phyloP scores from a whole-genome alignment of 1,139 yeast species.

The Blastobotrys illinoisensis region DNA sequence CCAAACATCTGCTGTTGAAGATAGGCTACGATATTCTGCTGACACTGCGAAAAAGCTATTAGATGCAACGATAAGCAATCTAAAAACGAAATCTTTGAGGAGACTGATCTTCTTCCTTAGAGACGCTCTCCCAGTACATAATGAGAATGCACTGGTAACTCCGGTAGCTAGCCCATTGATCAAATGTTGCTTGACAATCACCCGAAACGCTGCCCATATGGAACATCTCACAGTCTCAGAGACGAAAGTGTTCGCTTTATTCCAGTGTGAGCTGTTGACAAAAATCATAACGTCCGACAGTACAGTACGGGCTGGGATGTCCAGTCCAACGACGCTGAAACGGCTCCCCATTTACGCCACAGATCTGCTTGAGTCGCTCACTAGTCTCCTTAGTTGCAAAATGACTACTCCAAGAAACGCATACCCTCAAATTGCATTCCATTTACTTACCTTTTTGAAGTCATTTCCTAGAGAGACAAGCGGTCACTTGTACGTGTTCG shows the following conservation, averaged over 20 bases:
- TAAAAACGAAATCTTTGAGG: conserved; percentile 13
- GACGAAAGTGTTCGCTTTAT: not conserved
- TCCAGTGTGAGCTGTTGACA: conserved; percentile 19
- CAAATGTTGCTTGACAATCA: conserved; percentile 13
- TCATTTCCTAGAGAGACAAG: conserved; percentile 15
- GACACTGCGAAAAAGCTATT: conserved; percentile 12
- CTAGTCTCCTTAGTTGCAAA: conserved; percentile 5
- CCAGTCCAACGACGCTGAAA: not conserved
- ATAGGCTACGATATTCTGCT: conserved; percentile 11
- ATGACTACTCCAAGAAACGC: conserved; percentile 2
- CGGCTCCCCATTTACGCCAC: conserved; percentile 6
- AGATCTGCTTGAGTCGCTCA: conserved; percentile 7
- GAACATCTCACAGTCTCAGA: conserved; percentile 21
- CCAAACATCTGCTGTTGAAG: conserved; percentile 2
- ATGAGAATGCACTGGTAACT: conserved; percentile 9
- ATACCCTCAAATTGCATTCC: conserved; percentile 2
- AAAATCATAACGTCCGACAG: not conserved
- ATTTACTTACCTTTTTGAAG: conserved; percentile 11
- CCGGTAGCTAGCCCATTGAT: conserved; percentile 18
- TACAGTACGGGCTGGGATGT: not conserved
- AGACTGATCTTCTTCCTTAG: conserved; percentile 11
- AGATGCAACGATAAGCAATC: conserved; percentile 5
- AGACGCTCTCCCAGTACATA: conserved; percentile 9
- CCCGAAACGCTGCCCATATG: conserved; percentile 18
- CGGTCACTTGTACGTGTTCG: conserved; percentile 16